Evolutionary conservation across 805 yeast species (phyloP), one percentile per base, ranked within the genome.

Genomic region (Candida sonorensis): DNA sequence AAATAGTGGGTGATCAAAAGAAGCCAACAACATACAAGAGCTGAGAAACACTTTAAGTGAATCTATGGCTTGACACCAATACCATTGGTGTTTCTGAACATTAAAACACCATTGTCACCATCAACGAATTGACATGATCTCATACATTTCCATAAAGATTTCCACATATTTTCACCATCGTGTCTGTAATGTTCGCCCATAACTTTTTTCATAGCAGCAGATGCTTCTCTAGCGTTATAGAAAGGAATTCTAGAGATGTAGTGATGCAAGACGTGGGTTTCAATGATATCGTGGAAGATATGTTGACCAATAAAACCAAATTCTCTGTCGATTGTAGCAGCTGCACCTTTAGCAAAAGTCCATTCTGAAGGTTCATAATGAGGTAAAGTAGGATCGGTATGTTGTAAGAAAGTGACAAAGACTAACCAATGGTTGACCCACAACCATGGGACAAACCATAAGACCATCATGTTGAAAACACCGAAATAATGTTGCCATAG

Each of bases 111-210:
- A 28, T 67, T 63, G 29, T 71, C 69, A 46, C 81, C 84, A 40
- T 77, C 85, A 34, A 81, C 83, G 44, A 70, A 81, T 59, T 78
- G 84, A 58, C 88, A 81, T 38, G 67, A 41, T 58, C 88, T 72
- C 31, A 69, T 60, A 41, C 66, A 61, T 40, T 69, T 67, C 81
- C 81, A 75, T 41, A 75, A 57, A 17, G 72, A 56, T 17, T 49
- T 42, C 74, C 76, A 74, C 80, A 75, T 74, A 54, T 63, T 69
- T 48, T 72, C 76, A 42, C 64, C 74, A 21, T 58, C 48, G 46
- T 69, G 59, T 41, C 65, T 54, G 48, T 72, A 72, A 49, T 69
- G 72, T 22, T 61, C 57, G 37, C 76, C 76, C 68, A 71, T 62
- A 25, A 72, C 75, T 48, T 66, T 58, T 46, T 60, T 64, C 41